These are phyloP conservation scores for Lyophyllum atratum DNA, from an alignment of 768 basidiomycete species.

Conservation along the genomic window DNA sequence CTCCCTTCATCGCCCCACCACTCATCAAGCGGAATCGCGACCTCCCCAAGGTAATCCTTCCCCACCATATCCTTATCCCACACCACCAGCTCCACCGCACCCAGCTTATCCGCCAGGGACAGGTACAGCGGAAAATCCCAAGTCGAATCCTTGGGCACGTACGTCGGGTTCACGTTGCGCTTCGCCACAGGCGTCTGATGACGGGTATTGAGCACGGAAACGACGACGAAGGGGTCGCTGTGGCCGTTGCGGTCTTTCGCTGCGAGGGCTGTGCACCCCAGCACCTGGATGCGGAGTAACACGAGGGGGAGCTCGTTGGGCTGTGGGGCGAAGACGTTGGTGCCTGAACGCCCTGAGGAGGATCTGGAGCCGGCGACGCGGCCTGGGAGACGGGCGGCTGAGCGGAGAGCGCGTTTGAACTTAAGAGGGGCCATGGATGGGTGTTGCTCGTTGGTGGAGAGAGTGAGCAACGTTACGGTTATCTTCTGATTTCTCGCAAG, in stretches of 20 bases:
- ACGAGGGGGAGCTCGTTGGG: conserved; percentile 51
- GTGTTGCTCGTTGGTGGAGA: neutral
- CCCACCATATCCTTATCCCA: conserved; percentile 93
- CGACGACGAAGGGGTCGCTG: conserved; percentile 73
- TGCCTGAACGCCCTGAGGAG: neutral
- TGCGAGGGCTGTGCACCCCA: conserved; percentile 61
- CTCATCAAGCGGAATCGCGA: conserved; percentile 71
- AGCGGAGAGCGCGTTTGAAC: conserved; percentile 2
- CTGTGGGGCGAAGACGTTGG: conserved; percentile 10
- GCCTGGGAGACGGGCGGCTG: conserved; percentile 1
- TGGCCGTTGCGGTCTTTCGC: conserved; percentile 68
- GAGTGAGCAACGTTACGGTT: neutral
- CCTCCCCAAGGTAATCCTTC: conserved; percentile 95
- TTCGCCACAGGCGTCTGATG: conserved; percentile 78
- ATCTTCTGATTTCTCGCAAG: neutral
- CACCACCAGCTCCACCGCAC: conserved; percentile 79
- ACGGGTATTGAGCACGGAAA: conserved; percentile 57
- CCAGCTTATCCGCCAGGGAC: conserved; percentile 70
- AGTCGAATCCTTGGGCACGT: conserved; percentile 68
- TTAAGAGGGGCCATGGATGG: conserved; percentile 2
- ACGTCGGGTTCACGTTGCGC: conserved; percentile 69
- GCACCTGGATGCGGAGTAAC: conserved; percentile 65
- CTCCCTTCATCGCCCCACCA: conserved; percentile 57
- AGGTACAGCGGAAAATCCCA: conserved; percentile 89
- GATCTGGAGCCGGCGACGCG: neutral